Evolutionary conservation across 2,329 filamentous ascomycete species (phyloP).

Genomic region (Stachybotrys chartarum): DNA sequence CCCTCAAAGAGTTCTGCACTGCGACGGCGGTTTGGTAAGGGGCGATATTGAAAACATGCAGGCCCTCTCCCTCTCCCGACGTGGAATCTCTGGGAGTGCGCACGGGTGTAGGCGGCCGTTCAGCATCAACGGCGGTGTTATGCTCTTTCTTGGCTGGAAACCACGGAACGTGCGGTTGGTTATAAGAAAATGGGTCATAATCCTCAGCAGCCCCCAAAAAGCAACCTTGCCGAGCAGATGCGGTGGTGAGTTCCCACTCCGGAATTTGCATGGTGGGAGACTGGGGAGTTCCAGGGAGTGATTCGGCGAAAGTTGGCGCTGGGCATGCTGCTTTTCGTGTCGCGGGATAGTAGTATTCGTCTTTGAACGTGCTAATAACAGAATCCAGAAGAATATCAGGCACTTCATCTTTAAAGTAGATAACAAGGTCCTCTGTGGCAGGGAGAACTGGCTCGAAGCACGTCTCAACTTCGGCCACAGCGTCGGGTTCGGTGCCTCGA

Average conservation of each 20-base stretch:
- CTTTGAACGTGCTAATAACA: slow-evolving; percentile 36
- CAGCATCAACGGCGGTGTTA: slow-evolving; percentile 8
- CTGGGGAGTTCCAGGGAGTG: slow-evolving; percentile 17
- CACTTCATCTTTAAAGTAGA: slow-evolving; percentile 42
- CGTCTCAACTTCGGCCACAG: slow-evolving; percentile 11
- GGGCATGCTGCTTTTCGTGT: slow-evolving; percentile 11
- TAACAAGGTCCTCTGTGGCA: slow-evolving; percentile 47
- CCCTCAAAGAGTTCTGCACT: slow-evolving; percentile 51
- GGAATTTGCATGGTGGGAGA: slow-evolving; percentile 8
- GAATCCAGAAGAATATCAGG: slow-evolving; percentile 35
- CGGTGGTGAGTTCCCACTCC: slow-evolving; percentile 6
- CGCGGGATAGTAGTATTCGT: slow-evolving; percentile 4
- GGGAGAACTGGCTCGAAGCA: slow-evolving; percentile 39
- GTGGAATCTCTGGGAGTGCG: slow-evolving; percentile 32
- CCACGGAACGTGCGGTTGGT: slow-evolving; percentile 9
- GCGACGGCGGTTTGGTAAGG: slow-evolving; percentile 40
- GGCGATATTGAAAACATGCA: slow-evolving; percentile 36
- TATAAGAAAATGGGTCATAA: slow-evolving; percentile 40
- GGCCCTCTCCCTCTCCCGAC: slow-evolving; percentile 25
- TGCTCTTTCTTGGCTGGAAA: not conserved
- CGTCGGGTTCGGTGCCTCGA: slow-evolving; percentile 29
- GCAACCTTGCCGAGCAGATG: slow-evolving; percentile 1
- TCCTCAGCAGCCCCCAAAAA: slow-evolving; percentile 20
- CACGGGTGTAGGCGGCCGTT: slow-evolving; percentile 33
- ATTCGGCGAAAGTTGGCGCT: slow-evolving; percentile 7